Conservation (phyloP, 2,329 filamentous ascomycete species). For the Emmonsia crescens region DNA sequence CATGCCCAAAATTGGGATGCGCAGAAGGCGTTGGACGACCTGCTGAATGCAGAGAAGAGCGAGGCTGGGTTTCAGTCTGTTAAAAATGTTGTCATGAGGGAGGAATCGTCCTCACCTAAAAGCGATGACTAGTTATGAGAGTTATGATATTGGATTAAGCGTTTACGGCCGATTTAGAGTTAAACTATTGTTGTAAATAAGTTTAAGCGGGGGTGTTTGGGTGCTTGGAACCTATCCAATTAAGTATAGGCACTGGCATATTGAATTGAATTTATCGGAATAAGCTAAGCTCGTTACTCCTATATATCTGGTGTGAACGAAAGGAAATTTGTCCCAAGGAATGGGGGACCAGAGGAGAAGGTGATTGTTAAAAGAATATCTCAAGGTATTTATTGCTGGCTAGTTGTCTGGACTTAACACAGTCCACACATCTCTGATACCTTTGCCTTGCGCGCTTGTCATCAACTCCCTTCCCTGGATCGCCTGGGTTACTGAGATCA, state of each 20-base stretch:
- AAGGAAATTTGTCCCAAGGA: neutral
- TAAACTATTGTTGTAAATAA: neutral
- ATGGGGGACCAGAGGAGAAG: neutral
- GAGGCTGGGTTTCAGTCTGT: constrained; percentile 4
- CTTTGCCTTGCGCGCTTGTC: neutral
- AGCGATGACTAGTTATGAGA: neutral
- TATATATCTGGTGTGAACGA: neutral
- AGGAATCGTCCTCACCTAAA: neutral
- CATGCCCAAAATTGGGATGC: constrained; percentile 9
- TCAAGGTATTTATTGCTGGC: neutral
- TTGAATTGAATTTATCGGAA: neutral
- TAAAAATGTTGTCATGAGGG: neutral
- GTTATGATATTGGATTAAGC: neutral
- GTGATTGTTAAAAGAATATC: neutral
- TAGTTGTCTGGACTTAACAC: neutral
- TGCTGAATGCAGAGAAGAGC: constrained; percentile 2
- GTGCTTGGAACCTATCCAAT: neutral
- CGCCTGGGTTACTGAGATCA: neutral
- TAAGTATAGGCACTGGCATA: neutral
- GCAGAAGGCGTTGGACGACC: neutral
- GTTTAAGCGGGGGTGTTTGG: neutral
- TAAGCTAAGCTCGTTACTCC: neutral
- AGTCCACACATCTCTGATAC: neutral
- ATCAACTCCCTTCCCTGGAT: neutral
- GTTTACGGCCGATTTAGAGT: neutral